Percentiles rank a stretch among this genome's conserved stretches.
Conservation (phyloP, 768 basidiomycete species). For the Tephrocybe sp. region DNA sequence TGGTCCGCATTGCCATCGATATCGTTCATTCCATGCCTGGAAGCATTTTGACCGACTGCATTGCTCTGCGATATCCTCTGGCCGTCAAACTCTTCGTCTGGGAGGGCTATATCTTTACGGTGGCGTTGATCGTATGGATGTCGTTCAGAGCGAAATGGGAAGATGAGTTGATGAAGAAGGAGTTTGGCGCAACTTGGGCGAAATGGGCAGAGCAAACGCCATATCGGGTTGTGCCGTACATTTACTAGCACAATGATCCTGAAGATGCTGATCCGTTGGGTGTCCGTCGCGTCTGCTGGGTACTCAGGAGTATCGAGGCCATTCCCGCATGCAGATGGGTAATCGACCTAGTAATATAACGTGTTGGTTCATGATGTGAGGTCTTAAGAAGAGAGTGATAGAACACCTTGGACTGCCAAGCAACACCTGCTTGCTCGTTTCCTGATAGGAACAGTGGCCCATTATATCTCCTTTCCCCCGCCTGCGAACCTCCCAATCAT, state of each 20-base stretch:
- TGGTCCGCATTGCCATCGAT: neutral
- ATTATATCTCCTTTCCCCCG: too few relatives aligned
- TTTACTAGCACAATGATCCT: too few relatives aligned
- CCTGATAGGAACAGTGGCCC: too few relatives aligned
- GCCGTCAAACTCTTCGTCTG: neutral
- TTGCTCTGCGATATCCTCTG: neutral
- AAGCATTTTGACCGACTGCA: neutral
- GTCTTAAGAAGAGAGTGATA: too few relatives aligned
- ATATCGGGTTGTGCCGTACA: constrained; percentile 8
- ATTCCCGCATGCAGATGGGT: too few relatives aligned
- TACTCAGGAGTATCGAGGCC: neutral
- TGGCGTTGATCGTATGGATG: constrained; percentile 6
- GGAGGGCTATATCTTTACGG: neutral
- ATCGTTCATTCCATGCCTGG: constrained; percentile 2
- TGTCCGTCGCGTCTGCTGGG: neutral
- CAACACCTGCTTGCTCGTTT: too few relatives aligned
- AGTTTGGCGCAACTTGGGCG: constrained; percentile 1
- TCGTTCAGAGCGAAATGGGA: constrained; percentile 7
- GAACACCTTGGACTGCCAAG: too few relatives aligned
- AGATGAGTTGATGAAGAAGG: constrained; percentile 9
- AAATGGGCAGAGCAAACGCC: constrained; percentile 6
- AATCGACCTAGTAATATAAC: too few relatives aligned
- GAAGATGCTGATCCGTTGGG: neutral
- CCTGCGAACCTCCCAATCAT: too few relatives aligned
- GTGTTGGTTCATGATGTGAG: too few relatives aligned